These are phyloP conservation scores for Solanum raphanifolium DNA, from an alignment of 257 asterid species.

Conservation along the genomic window DNA sequence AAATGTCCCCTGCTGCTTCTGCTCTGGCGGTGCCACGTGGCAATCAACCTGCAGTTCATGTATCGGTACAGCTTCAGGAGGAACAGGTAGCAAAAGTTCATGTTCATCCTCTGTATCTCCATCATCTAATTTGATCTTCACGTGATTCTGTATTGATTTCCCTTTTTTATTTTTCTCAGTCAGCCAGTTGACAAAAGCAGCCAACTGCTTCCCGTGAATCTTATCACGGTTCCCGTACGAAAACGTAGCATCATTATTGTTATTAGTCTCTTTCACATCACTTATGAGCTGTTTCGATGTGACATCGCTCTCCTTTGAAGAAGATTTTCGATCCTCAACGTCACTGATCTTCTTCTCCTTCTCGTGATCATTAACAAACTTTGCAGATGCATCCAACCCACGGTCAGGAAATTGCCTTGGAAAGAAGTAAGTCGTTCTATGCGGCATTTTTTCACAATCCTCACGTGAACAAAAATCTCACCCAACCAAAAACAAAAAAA, in stretches of 20 bases:
- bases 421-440: conserved; percentile 78
- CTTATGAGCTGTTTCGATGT: neutral
- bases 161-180: conserved; percentile 45
- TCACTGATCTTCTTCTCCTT: conserved; percentile 48
- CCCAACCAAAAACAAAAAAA: neutral
- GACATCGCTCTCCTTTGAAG: conserved; percentile 1
- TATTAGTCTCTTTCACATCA: neutral
- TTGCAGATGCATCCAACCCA: conserved; percentile 26
- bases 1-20: conserved; percentile 2
- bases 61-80: conserved; percentile 11
- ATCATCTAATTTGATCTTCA: conserved; percentile 28
- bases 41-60: conserved; percentile 18
- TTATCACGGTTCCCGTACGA: conserved; percentile 22
- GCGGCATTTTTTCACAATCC: conserved; percentile 62
- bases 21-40: neutral
- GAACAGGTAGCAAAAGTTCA: conserved; percentile 32
- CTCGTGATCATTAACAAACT: conserved; percentile 65
- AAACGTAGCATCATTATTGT: neutral
- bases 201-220: conserved; percentile 64
- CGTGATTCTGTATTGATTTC: conserved; percentile 30
- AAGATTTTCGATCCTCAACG: conserved; percentile 11
- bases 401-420: conserved; percentile 77
- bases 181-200: conserved; percentile 52
- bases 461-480: conserved; percentile 30
- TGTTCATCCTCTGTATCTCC: conserved; percentile 29